Base-by-base conservation (phyloP, 176 grass and related monocot genomes). In the Carex kokanica region DNA sequence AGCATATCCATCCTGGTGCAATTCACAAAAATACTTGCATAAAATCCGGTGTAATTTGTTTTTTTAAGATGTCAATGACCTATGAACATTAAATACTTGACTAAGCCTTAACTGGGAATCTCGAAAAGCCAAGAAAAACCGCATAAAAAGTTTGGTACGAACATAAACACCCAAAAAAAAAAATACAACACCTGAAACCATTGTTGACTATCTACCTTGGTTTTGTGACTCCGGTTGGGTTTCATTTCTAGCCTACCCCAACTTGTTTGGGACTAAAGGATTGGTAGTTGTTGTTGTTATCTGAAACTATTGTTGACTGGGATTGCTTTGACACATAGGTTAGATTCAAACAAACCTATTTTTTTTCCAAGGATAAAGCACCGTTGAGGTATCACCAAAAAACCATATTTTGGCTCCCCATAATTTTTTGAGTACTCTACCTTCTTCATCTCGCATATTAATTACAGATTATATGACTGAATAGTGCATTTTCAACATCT, bases 1-100 rank as follows among this genome's bases (percentile, higher is more conserved):
- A 98, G 77, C 96, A 98, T 77, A 98, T 90, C 96, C 96, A 98
- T 78, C 96, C 96, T 98, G 80, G 36, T 81, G 17, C 32, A 77
- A 32, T 77, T 55, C 10, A 73, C 41, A 73, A 77, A 17, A 55
- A 77, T 16, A 55, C 5, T 8, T 77, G 6, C 47, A 75, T 27
- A 52, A 75, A 75, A 75, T 15, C 11, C 10, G 6, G 8, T 21
- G 21, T 23, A 17, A 13, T 41, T 41, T 38, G 1, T 21, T 18
- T 27, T 74, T 74, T 25, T 43, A 69, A 27, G 65, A 36, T 18
- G 6, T 70, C 15, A 70, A 41, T n/a, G 2, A 70, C 66, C 25
- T 66, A 12, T 67, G 12, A 67, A 67, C 25, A 5, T 36, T 67
- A 36, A 65, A 70, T 43, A n/a, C 14, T 41, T 69, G 40, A 69